Evolutionary conservation across 306 rosid genomes (phyloP).

Genomic region (Gynostemma pentaphyllum): DNA sequence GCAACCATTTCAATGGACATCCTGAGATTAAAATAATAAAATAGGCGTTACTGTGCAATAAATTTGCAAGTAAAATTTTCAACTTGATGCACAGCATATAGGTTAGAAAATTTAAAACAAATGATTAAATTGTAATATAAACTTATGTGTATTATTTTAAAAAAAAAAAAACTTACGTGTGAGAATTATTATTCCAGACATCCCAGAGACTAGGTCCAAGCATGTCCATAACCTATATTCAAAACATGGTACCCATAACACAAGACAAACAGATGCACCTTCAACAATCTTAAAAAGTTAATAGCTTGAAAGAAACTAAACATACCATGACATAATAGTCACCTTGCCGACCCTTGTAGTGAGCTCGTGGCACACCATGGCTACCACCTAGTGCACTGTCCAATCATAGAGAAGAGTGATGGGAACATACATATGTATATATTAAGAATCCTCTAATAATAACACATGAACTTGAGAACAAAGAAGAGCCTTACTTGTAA

Average conservation of each 20-base stretch:
- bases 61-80: background rate
- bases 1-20: conserved; percentile 52
- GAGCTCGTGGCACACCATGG: conserved; percentile 44
- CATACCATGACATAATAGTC: conserved; percentile 42
- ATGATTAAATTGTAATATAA: background rate
- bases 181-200: conserved; percentile 41
- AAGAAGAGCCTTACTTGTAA: conserved; percentile 21
- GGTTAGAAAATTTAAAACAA: background rate
- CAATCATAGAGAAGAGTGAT: background rate
- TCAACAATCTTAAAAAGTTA: background rate
- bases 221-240: conserved; percentile 40
- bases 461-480: background rate
- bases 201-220: conserved; percentile 48
- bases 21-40: conserved; percentile 16
- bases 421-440: background rate
- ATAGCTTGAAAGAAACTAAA: background rate
- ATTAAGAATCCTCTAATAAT: background rate
- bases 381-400: conserved; percentile 38
- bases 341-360: conserved; percentile 39
- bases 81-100: background rate
- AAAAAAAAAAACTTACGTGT: too few species aligned
- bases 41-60: background rate
- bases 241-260: background rate
- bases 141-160: conserved; percentile 38
- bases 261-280: background rate